Conservation (phyloP, 305 asterid species). For the Salvia sclarea region DNA sequence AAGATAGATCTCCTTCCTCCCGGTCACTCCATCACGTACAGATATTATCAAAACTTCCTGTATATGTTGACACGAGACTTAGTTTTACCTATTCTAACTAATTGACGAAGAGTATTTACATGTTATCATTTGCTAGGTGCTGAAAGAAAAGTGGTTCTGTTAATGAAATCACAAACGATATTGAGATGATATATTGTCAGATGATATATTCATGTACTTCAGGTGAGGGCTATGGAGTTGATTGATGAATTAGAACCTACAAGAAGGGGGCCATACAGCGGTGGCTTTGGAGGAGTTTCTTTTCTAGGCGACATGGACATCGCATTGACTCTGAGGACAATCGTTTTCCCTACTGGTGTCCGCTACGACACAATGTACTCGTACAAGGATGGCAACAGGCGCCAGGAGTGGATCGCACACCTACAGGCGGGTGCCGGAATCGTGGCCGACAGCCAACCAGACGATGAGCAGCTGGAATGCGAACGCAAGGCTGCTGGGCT, state of each 20-base stretch:
- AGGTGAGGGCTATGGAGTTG: conserved; percentile 95
- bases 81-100: background rate
- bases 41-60: background rate
- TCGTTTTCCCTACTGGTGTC: conserved; percentile 61
- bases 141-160: background rate
- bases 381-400: conserved; percentile 45
- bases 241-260: conserved; percentile 68
- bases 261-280: conserved; percentile 92
- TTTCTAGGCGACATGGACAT: conserved; percentile 87
- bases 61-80: background rate
- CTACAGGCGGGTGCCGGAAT: conserved; percentile 92
- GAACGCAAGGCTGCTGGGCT: conserved; percentile 77
- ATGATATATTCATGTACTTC: conserved; percentile 12
- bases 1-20: background rate
- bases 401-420: conserved; percentile 86
- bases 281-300: conserved; percentile 88
- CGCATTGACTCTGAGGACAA: conserved; percentile 72
- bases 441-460: conserved; percentile 79
- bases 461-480: conserved; percentile 76
- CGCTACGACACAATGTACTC: conserved; percentile 66
- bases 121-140: too few species aligned
- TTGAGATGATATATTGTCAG: background rate
- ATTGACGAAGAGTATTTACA: too few species aligned
- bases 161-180: background rate
- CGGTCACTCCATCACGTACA: background rate